Evolutionary conservation across 257 asterid genomes (phyloP).

Genomic region (Prunella vulgaris): DNA sequence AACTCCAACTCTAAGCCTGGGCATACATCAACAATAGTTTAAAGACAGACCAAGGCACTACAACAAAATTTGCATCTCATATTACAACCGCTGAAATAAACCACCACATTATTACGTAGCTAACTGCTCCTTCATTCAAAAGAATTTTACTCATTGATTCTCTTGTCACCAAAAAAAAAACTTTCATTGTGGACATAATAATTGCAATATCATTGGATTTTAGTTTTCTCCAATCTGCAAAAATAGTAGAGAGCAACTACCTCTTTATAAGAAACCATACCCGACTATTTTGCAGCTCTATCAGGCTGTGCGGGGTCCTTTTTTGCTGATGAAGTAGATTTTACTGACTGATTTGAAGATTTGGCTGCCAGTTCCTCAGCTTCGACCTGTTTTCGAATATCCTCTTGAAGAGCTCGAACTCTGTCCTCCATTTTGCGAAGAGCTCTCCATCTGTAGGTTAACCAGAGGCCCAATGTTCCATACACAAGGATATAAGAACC

Average conservation of each 20-base stretch:
- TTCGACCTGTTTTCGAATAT: conserved; percentile 46
- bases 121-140: not conserved
- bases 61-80: not conserved
- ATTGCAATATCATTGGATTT: not conserved
- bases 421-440: conserved; percentile 73
- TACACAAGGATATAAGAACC: not conserved
- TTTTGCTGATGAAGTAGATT: conserved; percentile 12
- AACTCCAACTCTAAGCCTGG: too few relatives aligned
- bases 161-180: not conserved
- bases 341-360: conserved; percentile 12
- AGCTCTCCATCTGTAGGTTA: conserved; percentile 67
- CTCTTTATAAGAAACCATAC: not conserved
- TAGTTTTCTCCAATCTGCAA: conserved; percentile 12
- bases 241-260: not conserved
- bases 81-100: not conserved
- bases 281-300: conserved; percentile 28
- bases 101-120: not conserved
- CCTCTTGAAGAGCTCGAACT: conserved; percentile 71
- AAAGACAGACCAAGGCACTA: too few relatives aligned
- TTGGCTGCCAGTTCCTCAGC: conserved; percentile 37
- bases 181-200: not conserved
- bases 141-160: not conserved
- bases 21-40: too few relatives aligned
- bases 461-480: conserved; percentile 76
- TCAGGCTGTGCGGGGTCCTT: conserved; percentile 31